Percentiles rank a stretch among this genome's conserved stretches.
These are phyloP conservation scores for Cryphonectria nitschkei DNA, from an alignment of 2,329 filamentous ascomycete genomes.

Conservation along the genomic window DNA sequence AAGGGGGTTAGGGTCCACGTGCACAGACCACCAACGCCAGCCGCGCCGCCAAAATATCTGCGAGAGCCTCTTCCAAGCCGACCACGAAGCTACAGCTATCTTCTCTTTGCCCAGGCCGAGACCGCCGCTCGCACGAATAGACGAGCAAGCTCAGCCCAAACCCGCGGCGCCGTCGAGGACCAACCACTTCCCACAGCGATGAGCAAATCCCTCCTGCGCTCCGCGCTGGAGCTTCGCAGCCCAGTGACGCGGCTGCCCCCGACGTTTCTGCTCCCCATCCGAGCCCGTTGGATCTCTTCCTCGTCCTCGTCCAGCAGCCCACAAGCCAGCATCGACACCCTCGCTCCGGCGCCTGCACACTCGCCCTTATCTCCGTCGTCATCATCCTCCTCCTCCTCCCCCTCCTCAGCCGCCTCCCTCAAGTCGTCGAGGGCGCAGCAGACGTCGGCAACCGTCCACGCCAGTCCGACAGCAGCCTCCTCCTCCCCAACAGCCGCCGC, in stretches of 20 bases:
- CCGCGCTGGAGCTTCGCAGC: slow-evolving; percentile 62
- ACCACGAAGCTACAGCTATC: neutral
- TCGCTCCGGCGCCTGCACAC: slow-evolving; percentile 18
- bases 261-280: slow-evolving; percentile 55
- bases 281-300: slow-evolving; percentile 47
- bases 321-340: slow-evolving; percentile 22
- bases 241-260: slow-evolving; percentile 51
- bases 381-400: neutral
- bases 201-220: slow-evolving; percentile 66
- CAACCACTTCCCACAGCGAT: slow-evolving; percentile 38
- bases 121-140: neutral
- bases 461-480: neutral
- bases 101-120: neutral
- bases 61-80: slow-evolving; percentile 1
- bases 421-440: slow-evolving; percentile 17
- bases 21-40: slow-evolving; percentile 14
- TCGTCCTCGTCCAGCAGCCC: slow-evolving; percentile 10
- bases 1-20: slow-evolving; percentile 12
- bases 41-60: slow-evolving; percentile 14
- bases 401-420: neutral
- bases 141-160: neutral
- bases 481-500: neutral
- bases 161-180: neutral
- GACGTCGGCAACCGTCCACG: slow-evolving; percentile 15
- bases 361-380: slow-evolving; percentile 1